These are phyloP conservation scores for Fusarium odoratissimum DNA, from an alignment of 2,329 filamentous ascomycete genomes.

Conservation along the genomic window DNA sequence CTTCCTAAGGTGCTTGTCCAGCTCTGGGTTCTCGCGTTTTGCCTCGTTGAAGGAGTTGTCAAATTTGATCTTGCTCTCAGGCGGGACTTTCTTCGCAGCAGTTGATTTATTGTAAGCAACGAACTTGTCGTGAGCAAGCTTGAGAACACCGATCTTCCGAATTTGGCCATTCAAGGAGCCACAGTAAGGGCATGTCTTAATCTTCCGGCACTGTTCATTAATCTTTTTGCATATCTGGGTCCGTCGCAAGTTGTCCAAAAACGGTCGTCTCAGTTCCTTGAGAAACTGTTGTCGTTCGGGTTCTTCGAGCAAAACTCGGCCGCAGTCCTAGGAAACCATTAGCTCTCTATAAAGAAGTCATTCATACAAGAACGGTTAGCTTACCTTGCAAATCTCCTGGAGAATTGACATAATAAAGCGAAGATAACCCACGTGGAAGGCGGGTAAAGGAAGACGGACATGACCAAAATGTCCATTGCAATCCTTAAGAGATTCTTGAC, in stretches of 20 bases:
- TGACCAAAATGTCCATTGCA: slow-evolving; percentile 98
- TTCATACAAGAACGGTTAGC: neutral
- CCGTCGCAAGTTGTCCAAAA: slow-evolving; percentile 87
- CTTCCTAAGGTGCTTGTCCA: slow-evolving; percentile 92
- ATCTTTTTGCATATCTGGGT: slow-evolving; percentile 89
- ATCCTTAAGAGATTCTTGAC: slow-evolving; percentile 80
- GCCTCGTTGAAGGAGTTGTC: slow-evolving; percentile 87
- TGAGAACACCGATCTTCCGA: slow-evolving; percentile 90
- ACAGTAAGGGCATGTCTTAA: slow-evolving; percentile 84
- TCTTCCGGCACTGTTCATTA: slow-evolving; percentile 89
- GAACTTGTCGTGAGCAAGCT: slow-evolving; percentile 95
- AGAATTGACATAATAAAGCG: slow-evolving; percentile 92
- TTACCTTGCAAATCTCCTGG: slow-evolving; percentile 91
- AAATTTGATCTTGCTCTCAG: slow-evolving; percentile 84
- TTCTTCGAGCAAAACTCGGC: slow-evolving; percentile 84
- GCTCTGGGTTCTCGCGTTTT: slow-evolving; percentile 79
- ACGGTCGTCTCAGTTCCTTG: slow-evolving; percentile 82
- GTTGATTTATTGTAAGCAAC: slow-evolving; percentile 89
- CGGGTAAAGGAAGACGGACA: slow-evolving; percentile 88
- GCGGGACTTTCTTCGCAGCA: slow-evolving; percentile 84
- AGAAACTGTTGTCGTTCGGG: slow-evolving; percentile 80
- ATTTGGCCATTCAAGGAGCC: slow-evolving; percentile 88
- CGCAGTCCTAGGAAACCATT: slow-evolving; percentile 71
- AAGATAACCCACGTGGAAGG: slow-evolving; percentile 96
- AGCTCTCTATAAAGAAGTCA: neutral